Conservation (phyloP, 768 basidiomycete genomes). For the Tylopilus sp. region DNA sequence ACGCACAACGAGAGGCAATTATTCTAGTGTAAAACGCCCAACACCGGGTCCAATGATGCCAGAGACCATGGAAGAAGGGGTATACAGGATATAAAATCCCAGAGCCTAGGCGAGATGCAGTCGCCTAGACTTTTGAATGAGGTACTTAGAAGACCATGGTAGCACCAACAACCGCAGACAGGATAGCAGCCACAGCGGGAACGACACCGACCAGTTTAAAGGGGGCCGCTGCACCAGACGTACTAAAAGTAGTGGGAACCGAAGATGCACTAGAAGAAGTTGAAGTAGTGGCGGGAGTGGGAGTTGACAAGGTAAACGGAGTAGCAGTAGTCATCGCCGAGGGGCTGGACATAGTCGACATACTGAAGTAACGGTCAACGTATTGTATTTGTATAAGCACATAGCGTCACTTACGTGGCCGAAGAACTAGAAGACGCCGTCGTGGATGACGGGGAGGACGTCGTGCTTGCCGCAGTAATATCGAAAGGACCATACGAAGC, state of each 20-base stretch:
- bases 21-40: conserved; percentile 15
- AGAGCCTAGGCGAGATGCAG: background rate
- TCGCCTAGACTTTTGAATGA: conserved; percentile 4
- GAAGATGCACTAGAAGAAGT: conserved; percentile 18
- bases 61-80: conserved; percentile 10
- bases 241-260: conserved; percentile 19
- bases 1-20: conserved; percentile 8
- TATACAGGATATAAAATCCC: conserved; percentile 12
- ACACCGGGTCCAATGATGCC: conserved; percentile 4
- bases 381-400: fast-evolving
- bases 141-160: conserved; percentile 41
- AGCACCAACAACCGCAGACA: conserved; percentile 49
- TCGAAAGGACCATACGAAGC: conserved; percentile 39
- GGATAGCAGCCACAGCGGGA: conserved; percentile 33
- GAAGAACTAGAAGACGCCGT: background rate
- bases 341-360: background rate
- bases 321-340: conserved; percentile 2
- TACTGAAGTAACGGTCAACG: conserved; percentile 4
- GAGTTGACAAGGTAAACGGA: background rate
- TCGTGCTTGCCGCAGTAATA: conserved; percentile 31
- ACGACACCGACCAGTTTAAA: conserved; percentile 33
- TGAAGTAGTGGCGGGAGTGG: background rate
- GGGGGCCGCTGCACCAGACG: conserved; percentile 30
- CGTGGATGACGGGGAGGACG: background rate
- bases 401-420: conserved; percentile 1